Evolutionary conservation across 2,329 filamentous ascomycete genomes (phyloP).

Genomic region (Akanthomyces dipterigenus): DNA sequence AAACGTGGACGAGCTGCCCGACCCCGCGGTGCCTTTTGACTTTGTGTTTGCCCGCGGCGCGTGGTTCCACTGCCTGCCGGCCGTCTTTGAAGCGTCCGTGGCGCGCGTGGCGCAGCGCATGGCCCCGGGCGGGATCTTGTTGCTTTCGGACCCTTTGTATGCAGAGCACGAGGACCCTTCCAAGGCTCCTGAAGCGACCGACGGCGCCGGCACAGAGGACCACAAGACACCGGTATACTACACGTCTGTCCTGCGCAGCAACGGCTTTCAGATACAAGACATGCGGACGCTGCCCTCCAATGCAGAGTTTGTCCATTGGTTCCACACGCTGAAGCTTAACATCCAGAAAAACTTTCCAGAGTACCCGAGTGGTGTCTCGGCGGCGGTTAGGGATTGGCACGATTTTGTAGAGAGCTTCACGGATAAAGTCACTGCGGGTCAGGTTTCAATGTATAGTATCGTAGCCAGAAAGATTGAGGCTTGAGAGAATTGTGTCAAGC

Average conservation of each 20-base stretch:
- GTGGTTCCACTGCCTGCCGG: background rate
- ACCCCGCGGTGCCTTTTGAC: too few species aligned
- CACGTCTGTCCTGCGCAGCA: background rate
- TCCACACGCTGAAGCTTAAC: conserved; percentile 3
- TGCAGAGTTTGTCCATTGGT: conserved; percentile 10
- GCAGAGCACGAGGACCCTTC: background rate
- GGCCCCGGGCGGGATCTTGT: background rate
- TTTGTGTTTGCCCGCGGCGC: too few species aligned
- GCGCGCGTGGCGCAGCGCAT: conserved; percentile 4
- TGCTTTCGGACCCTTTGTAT: conserved; percentile 10
- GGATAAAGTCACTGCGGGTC: background rate
- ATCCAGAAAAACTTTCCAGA: conserved; percentile 6
- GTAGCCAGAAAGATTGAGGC: background rate
- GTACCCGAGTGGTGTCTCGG: background rate
- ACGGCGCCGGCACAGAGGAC: background rate
- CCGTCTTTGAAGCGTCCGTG: conserved; percentile 9
- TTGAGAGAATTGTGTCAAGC: background rate
- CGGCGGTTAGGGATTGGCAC: background rate
- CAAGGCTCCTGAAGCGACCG: too few species aligned
- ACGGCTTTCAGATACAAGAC: conserved; percentile 7
- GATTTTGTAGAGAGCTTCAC: conserved; percentile 5
- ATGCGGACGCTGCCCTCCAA: conserved; percentile 9
- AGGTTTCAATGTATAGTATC: conserved; percentile 8
- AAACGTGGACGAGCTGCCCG: too few species aligned
- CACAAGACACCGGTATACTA: conserved; percentile 6